Percentiles rank a stretch among this genome's conserved stretches.
Conservation (phyloP, 768 basidiomycete species). For the Hypsizygus marmoreus region DNA sequence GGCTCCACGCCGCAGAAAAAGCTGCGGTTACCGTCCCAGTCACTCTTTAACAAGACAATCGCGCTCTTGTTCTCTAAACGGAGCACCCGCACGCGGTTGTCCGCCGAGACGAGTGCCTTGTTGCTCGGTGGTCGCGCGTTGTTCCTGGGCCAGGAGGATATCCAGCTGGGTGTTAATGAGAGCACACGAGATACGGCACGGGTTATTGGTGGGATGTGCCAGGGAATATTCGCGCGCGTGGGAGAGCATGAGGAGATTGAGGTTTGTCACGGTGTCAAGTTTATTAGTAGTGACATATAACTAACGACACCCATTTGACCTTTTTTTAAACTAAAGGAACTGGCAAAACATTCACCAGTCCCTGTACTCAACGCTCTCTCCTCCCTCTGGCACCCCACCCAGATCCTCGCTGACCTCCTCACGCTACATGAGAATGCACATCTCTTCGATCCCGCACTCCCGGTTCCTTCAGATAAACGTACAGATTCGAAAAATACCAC, state of each 20-base stretch:
- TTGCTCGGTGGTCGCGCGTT: slow-evolving; percentile 87
- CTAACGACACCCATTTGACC: no score
- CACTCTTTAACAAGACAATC: slow-evolving; percentile 79
- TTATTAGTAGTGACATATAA: no score
- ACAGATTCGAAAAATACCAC: slow-evolving; percentile 5
- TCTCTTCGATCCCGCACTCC: slow-evolving; percentile 43
- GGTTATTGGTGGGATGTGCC: slow-evolving; percentile 92
- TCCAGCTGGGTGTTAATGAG: slow-evolving; percentile 97
- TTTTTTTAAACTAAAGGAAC: slow-evolving; percentile 65
- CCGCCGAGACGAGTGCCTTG: slow-evolving; percentile 79
- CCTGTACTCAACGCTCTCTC: slow-evolving; percentile 97
- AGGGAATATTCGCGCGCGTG: slow-evolving; percentile 96
- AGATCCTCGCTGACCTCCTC: slow-evolving; percentile 90
- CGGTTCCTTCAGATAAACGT: slow-evolving; percentile 24
- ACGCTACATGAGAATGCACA: slow-evolving; percentile 80
- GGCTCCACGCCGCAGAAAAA: slow-evolving; percentile 33
- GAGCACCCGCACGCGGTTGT: slow-evolving; percentile 87
- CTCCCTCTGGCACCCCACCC: slow-evolving; percentile 95
- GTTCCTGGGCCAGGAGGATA: slow-evolving; percentile 88
- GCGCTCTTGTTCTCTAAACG: slow-evolving; percentile 93
- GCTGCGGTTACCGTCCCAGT: slow-evolving; percentile 68
- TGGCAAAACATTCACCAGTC: slow-evolving; percentile 87
- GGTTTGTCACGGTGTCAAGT: slow-evolving; percentile 57
- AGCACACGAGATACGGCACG: slow-evolving; percentile 77
- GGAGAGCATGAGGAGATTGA: slow-evolving; percentile 92